These are phyloP conservation scores for Tinospora cordifolia DNA, from an alignment of 164 flowering plant species.

Conservation along the genomic window DNA sequence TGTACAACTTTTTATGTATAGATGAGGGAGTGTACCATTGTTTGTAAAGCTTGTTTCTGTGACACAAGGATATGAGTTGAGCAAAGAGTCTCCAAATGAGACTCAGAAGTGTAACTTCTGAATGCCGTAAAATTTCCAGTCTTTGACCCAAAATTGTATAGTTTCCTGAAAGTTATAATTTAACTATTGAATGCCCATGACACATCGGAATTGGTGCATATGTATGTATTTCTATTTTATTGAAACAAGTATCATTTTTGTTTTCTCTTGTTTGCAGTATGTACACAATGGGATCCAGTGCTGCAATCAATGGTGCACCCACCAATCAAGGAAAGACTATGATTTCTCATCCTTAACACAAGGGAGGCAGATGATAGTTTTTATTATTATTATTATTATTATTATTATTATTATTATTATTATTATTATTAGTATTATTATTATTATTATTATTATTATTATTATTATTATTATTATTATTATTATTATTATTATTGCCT, in stretches of 20 bases:
- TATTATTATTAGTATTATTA: background rate
- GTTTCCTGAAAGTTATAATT: background rate
- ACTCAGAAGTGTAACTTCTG: background rate
- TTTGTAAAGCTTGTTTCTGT: background rate
- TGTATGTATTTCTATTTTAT: background rate
- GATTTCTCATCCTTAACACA: constrained; percentile 46
- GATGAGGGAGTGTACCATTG: too few species aligned
- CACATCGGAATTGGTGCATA: background rate
- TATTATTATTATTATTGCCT: background rate
- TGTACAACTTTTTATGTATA: too few species aligned
- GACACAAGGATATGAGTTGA: background rate
- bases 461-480: background rate
- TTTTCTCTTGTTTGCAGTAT: constrained; percentile 34
- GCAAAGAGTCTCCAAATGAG: background rate
- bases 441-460: background rate
- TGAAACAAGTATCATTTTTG: background rate
- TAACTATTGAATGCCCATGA: background rate
- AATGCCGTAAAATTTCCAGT: too few species aligned
- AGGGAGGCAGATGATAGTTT: constrained; percentile 49
- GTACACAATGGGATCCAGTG: constrained; percentile 29
- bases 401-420: background rate
- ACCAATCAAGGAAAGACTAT: constrained; percentile 43
- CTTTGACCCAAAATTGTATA: background rate
- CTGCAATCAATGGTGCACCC: constrained; percentile 36
- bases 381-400: background rate